Evolutionary conservation across 257 asterid species (phyloP), one percentile per base, ranked within the genome.

Genomic region (Petrea volubilis): DNA sequence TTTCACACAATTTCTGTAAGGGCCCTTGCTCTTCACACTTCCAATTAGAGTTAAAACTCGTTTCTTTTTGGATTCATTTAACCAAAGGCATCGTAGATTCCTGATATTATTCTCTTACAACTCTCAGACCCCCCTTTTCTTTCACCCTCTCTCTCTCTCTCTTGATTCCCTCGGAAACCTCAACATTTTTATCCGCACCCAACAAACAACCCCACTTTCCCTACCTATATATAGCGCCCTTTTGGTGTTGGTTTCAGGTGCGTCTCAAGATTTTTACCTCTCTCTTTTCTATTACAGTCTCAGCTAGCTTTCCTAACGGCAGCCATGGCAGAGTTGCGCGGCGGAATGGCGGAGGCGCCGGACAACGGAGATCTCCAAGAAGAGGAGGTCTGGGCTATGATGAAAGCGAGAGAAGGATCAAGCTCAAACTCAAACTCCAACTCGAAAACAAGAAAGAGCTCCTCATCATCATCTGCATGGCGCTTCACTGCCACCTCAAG

Each of bases 381-480:
- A 47, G 83, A 71, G 34, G 85, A 83, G 36, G 70, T 74, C 14
- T 83, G 83, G 85, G 76, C 68, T 27, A 46, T 76, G 67, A 52
- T 60, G 71, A 73, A 68, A 5, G 24, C 75, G 40, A 70, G 36
- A 44, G 71, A 71, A 9, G 52, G 51, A n/a, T n/a, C n/a, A n/a
- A n/a, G n/a, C n/a, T n/a, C n/a, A n/a, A n/a, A n/a, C 14, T 70
- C 80, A 9, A 27, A 14, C n/a, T 65, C 79, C 7, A 64, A 8
- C 4, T 18, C 80, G n/a, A 74, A 70, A 46, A 0, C 65, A 18
- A 59, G 55, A 18, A 74, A 58, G 20, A 62, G 0, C 14, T 38
- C 78, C 0, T 11, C 73, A 3, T 18, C 77, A 4, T 20, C 86
- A 24, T 50, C 81, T 50, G 67, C 84, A 51, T 68, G 77, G 73